Percentiles rank a stretch among this genome's conserved stretches.
These are phyloP conservation scores for Phytophthora pseudosyringae DNA, from an alignment of 352 stramenopile genomes.

Conservation along the genomic window DNA sequence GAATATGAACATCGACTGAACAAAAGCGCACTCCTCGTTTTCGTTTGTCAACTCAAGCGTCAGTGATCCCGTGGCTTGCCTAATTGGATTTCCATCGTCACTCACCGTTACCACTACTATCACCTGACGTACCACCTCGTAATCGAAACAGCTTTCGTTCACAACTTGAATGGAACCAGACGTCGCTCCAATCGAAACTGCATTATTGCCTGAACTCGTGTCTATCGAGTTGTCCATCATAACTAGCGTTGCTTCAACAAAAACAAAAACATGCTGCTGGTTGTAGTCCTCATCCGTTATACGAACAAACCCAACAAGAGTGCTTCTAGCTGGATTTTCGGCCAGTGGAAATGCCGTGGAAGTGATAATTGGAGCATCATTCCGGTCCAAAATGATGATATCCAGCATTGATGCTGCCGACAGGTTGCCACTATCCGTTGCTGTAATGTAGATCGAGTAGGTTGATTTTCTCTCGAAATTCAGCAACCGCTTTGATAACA, in stretches of 20 bases:
- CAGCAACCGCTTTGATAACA: constrained; percentile 9
- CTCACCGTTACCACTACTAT: constrained; percentile 13
- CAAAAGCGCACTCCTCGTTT: constrained; percentile 31
- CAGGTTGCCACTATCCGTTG: constrained; percentile 19
- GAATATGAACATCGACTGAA: background rate
- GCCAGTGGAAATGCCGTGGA: constrained; percentile 10
- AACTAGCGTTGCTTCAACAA: constrained; percentile 19
- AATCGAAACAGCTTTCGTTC: constrained; percentile 27
- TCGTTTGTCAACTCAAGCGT: constrained; percentile 18
- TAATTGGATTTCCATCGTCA: constrained; percentile 29
- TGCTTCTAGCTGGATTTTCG: constrained; percentile 15
- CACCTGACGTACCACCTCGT: constrained; percentile 17
- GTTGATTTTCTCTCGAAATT: constrained; percentile 27
- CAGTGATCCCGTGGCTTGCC: constrained; percentile 11
- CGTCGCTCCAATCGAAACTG: constrained; percentile 13
- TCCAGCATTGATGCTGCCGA: constrained; percentile 10
- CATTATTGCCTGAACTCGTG: constrained; percentile 7
- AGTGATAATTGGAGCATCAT: constrained; percentile 28
- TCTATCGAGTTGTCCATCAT: constrained; percentile 20
- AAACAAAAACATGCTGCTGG: constrained; percentile 25
- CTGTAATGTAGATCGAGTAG: constrained; percentile 19
- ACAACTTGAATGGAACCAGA: constrained; percentile 25
- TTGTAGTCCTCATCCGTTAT: constrained; percentile 29
- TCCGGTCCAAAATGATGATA: constrained; percentile 32
- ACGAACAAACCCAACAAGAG: constrained; percentile 11